A percentile compares a stretch with the other conserved stretches of the same genome.
Evolutionary conservation across 306 rosid genomes (phyloP).

Genomic region (Lupinus albus): DNA sequence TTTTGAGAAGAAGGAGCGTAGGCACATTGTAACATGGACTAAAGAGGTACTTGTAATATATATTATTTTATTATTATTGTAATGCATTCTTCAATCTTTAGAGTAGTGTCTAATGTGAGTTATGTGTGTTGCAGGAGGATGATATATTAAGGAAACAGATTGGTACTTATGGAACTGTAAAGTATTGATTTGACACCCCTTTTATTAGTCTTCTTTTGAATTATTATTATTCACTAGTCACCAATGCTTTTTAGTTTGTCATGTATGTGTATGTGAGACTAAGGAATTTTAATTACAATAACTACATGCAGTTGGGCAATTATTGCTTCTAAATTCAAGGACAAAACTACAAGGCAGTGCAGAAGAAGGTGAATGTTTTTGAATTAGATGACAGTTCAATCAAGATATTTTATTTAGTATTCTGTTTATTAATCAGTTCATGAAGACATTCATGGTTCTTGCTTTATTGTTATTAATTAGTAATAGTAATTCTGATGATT

Average conservation of each 20-base stretch:
- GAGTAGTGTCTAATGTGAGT: conserved; percentile 37
- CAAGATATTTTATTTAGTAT: conserved; percentile 18
- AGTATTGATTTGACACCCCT: conserved; percentile 44
- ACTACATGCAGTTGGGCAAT: conserved; percentile 76
- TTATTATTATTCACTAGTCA: conserved; percentile 2
- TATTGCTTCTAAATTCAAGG: conserved; percentile 95
- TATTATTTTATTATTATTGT: conserved; percentile 7
- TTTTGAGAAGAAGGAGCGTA: conserved; percentile 91
- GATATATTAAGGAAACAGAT: conserved; percentile 88
- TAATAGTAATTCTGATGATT: conserved; percentile 41
- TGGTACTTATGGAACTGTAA: conserved; percentile 83
- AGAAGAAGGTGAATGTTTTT: conserved; percentile 75
- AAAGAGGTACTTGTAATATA: conserved; percentile 65
- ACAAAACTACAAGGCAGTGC: conserved; percentile 98
- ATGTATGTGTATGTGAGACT: conserved; percentile 22
- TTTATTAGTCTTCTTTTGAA: conserved; percentile 36
- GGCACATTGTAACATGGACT: conserved; percentile 95
- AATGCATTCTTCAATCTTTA: background rate
- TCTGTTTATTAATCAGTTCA: background rate
- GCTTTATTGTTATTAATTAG: conserved; percentile 26
- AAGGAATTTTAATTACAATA: conserved; percentile 38
- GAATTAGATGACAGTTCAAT: conserved; percentile 43
- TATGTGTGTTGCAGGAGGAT: conserved; percentile 83
- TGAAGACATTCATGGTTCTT: conserved; percentile 31
- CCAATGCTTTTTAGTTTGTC: conserved; percentile 6